phyloP scores from a whole-genome alignment of 1,284 basidiomycete genomes.

The Sparassis latifolia region DNA sequence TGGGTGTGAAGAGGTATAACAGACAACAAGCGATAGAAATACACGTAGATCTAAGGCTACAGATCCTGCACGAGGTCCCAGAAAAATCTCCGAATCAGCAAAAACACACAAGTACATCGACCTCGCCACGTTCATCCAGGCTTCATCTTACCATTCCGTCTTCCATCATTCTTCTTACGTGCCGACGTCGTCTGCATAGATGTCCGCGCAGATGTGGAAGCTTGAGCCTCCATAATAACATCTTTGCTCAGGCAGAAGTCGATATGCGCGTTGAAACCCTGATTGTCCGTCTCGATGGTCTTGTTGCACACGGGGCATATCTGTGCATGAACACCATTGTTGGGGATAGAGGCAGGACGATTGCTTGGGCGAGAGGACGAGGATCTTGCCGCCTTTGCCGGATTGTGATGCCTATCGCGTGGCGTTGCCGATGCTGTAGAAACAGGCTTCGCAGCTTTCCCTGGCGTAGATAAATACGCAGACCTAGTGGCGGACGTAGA shows the following conservation, averaged over 20 bases:
- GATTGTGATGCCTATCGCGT: not conserved
- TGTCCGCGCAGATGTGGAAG: constrained; percentile 5
- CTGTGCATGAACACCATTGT: constrained; percentile 13
- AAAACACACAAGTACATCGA: too few relatives aligned
- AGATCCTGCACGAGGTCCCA: too few relatives aligned
- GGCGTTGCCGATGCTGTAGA: too few relatives aligned
- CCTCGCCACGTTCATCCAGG: too few relatives aligned
- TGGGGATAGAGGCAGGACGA: constrained; percentile 12
- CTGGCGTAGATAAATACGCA: not conserved
- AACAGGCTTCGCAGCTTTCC: too few relatives aligned
- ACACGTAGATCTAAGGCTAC: too few relatives aligned
- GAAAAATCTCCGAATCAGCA: too few relatives aligned
- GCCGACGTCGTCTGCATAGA: too few relatives aligned
- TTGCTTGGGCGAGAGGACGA: constrained; percentile 5
- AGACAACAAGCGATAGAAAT: too few relatives aligned
- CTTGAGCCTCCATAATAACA: constrained; percentile 63
- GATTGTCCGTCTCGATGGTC: constrained; percentile 53
- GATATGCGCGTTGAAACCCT: constrained; percentile 64
- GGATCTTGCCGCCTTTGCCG: not conserved
- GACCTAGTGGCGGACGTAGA: not conserved
- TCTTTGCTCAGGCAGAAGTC: constrained; percentile 72
- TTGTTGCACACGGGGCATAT: constrained; percentile 63
- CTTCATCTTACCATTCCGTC: too few relatives aligned
- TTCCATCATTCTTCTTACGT: too few relatives aligned
- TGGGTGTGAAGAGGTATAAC: too few relatives aligned